A percentile compares a stretch with the other conserved stretches of the same genome.
Conservation (phyloP, 208 protist genomes). For the Leishmania amazonensis region DNA sequence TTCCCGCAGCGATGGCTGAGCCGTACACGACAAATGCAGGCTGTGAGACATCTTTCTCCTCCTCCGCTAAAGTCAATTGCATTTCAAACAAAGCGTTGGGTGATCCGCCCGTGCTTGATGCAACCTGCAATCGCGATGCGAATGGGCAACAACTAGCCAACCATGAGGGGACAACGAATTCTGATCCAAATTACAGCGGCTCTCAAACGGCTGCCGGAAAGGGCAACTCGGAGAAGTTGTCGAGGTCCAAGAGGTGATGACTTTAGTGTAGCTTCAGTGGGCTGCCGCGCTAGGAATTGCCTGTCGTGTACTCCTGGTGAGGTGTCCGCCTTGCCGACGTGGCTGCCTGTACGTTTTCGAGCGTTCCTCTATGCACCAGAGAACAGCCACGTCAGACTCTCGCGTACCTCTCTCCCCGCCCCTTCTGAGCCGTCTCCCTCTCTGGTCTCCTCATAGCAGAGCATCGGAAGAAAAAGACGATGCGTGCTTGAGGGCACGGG, state of each 20-base stretch:
- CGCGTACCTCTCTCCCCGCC: neutral
- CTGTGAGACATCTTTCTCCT: slow-evolving; percentile 6
- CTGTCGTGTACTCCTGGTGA: neutral
- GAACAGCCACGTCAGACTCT: neutral
- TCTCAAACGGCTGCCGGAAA: neutral
- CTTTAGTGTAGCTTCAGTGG: neutral
- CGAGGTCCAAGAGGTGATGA: neutral
- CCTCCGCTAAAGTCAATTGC: neutral
- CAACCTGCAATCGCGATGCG: slow-evolving; percentile 16
- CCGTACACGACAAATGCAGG: slow-evolving; percentile 5
- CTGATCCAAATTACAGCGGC: neutral
- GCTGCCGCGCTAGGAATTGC: neutral
- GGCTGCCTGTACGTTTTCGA: neutral
- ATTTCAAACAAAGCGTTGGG: neutral
- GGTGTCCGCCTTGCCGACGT: neutral
- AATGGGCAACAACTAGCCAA: neutral
- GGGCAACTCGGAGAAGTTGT: neutral
- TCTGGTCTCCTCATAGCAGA: neutral
- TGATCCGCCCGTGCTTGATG: slow-evolving; percentile 32
- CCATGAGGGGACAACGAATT: neutral
- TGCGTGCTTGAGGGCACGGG: neutral
- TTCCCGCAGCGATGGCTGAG: slow-evolving; percentile 2
- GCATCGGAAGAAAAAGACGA: neutral
- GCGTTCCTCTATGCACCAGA: neutral
- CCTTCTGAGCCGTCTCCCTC: neutral